These are phyloP conservation scores for Lepiota subincarnata DNA, from an alignment of 768 basidiomycete genomes.

Conservation along the genomic window DNA sequence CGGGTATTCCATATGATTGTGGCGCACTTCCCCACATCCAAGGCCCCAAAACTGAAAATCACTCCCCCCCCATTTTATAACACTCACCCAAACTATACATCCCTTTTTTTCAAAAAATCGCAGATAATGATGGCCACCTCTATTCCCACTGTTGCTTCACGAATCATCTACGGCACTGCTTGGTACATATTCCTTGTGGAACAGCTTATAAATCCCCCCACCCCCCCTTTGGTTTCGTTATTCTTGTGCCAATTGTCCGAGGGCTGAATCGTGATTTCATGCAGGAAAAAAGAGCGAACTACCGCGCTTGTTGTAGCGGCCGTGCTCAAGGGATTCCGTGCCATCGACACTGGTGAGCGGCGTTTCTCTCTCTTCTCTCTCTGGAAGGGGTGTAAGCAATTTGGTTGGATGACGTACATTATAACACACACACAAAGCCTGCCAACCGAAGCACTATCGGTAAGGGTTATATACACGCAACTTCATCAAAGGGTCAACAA, in stretches of 20 bases:
- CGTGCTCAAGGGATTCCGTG: slow-evolving; percentile 71
- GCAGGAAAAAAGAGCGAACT: slow-evolving; percentile 77
- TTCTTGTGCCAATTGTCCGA: too few species aligned
- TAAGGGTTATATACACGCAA: slow-evolving; percentile 18
- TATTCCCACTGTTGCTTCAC: slow-evolving; percentile 24
- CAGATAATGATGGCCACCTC: neutral
- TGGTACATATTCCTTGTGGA: too few species aligned
- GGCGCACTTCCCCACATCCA: too few species aligned
- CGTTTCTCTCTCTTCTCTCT: neutral
- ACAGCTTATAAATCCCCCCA: too few species aligned
- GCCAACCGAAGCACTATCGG: slow-evolving; percentile 75
- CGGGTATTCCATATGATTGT: too few species aligned
- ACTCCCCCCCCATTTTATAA: too few species aligned
- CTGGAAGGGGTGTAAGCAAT: neutral
- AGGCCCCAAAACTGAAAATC: too few species aligned
- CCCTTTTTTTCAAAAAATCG: neutral
- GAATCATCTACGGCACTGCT: slow-evolving; percentile 59
- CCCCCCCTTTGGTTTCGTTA: too few species aligned
- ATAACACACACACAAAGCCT: slow-evolving; percentile 31
- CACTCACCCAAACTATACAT: too few species aligned
- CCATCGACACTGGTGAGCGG: slow-evolving; percentile 74
- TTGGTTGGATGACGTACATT: slow-evolving; percentile 18
- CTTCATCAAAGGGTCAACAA: neutral
- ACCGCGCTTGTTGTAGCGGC: slow-evolving; percentile 64
- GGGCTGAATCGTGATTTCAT: slow-evolving; percentile 1